Conservation (phyloP, 495 filamentous ascomycete species). For the Aspergillus funiculosus region DNA sequence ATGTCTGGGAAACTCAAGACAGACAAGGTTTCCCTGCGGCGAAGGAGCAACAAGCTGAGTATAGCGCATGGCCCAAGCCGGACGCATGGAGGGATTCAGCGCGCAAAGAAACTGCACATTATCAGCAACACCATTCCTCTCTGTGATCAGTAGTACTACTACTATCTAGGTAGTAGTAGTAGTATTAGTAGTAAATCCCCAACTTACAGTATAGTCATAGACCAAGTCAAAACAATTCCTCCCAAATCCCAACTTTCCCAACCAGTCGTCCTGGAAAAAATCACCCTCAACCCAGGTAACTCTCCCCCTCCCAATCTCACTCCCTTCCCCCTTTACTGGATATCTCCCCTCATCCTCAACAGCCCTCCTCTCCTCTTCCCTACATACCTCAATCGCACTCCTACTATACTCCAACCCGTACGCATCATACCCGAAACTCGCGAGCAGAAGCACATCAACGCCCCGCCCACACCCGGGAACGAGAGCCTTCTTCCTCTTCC, state of each 20-base stretch:
- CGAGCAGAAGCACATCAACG: constrained; percentile 67
- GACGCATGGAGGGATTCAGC: constrained; percentile 57
- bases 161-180: constrained; percentile 7
- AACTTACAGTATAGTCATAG: constrained; percentile 76
- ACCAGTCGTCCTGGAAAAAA: constrained; percentile 66
- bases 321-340: constrained; percentile 35
- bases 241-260: constrained; percentile 36
- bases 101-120: constrained; percentile 68
- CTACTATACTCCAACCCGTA: constrained; percentile 65
- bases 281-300: constrained; percentile 60
- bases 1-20: constrained; percentile 73
- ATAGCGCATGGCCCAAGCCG: constrained; percentile 65
- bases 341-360: constrained; percentile 44
- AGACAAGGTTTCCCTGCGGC: constrained; percentile 58
- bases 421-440: constrained; percentile 64
- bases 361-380: constrained; percentile 39
- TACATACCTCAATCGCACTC: constrained; percentile 50
- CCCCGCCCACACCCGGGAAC: constrained; percentile 73
- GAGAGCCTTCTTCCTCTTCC: constrained; percentile 45
- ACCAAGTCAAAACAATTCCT: constrained; percentile 65
- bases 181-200: constrained; percentile 2
- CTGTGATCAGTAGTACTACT: too few relatives aligned
- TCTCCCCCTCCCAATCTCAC: constrained; percentile 47
- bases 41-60: constrained; percentile 54
- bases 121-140: constrained; percentile 9